A percentile compares a stretch with the other conserved stretches of the same genome.
Evolutionary conservation across 306 rosid genomes (phyloP).

Genomic region (Mimosa pudica): DNA sequence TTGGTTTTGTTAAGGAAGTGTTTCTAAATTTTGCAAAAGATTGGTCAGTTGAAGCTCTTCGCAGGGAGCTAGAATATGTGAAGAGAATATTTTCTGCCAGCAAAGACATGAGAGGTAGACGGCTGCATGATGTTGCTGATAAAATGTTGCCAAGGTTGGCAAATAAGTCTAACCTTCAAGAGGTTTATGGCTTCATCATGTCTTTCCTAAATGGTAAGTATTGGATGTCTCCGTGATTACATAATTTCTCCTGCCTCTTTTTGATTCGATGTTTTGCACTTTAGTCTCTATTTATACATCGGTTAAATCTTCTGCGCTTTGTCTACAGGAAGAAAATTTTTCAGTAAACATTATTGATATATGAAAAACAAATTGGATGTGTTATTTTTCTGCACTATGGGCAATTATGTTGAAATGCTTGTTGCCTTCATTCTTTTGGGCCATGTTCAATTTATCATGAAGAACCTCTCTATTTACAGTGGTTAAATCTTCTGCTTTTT

Average conservation of each 20-base stretch:
- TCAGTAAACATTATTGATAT: not conserved
- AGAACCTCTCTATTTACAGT: not conserved
- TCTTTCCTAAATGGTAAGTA: conserved; percentile 73
- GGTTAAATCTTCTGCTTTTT: too few relatives aligned
- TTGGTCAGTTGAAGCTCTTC: conserved; percentile 79
- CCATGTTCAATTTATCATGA: not conserved
- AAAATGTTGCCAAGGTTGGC: conserved; percentile 68
- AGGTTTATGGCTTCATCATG: conserved; percentile 75
- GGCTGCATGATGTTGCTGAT: conserved; percentile 71
- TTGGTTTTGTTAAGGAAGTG: conserved; percentile 98
- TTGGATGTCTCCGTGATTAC: conserved; percentile 16
- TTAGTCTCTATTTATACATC: conserved; percentile 4
- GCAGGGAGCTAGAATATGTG: conserved; percentile 88
- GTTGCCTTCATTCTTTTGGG: conserved; percentile 4
- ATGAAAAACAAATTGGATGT: not conserved
- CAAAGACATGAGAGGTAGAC: conserved; percentile 89
- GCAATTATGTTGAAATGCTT: not conserved
- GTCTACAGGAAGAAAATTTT: not conserved
- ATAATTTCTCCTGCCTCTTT: conserved; percentile 2
- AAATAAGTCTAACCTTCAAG: conserved; percentile 69
- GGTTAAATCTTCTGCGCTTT: conserved; percentile 4
- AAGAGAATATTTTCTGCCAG: conserved; percentile 85
- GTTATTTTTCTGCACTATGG: not conserved
- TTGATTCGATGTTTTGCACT: conserved; percentile 1
- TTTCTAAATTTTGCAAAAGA: conserved; percentile 84